Percentiles rank a stretch among this genome's conserved stretches.
Conservation (phyloP, 2,329 filamentous ascomycete species). For the Moelleriella libera region DNA sequence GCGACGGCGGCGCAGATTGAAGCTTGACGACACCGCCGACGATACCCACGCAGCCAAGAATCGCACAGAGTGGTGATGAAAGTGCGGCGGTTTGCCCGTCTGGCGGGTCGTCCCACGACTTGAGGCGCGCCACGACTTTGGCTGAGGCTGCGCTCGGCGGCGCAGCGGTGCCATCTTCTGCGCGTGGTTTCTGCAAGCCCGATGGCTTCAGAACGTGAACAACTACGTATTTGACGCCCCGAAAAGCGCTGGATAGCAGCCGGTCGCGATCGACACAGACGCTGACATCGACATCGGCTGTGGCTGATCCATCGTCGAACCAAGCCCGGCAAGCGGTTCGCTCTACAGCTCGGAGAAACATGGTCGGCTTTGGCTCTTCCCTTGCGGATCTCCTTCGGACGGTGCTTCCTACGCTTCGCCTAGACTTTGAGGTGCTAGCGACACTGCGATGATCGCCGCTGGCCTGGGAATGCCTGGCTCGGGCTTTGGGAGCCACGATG, state of each 20-base stretch:
- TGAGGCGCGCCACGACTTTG: slow-evolving; percentile 63
- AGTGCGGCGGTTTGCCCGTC: slow-evolving; percentile 68
- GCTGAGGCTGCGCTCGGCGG: slow-evolving; percentile 25
- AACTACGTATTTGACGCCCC: slow-evolving; percentile 61
- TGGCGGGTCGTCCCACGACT: slow-evolving; percentile 75
- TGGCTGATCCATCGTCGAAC: slow-evolving; percentile 56
- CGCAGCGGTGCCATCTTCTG: slow-evolving; percentile 47
- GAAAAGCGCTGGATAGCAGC: slow-evolving; percentile 55
- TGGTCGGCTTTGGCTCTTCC: slow-evolving; percentile 50
- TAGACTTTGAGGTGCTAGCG: slow-evolving; percentile 64
- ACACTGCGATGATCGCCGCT: slow-evolving; percentile 70
- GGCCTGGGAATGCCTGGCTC: slow-evolving; percentile 51
- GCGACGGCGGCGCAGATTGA: slow-evolving; percentile 62
- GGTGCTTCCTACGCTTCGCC: slow-evolving; percentile 64
- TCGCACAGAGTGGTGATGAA: slow-evolving; percentile 61
- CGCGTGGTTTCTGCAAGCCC: slow-evolving; percentile 56
- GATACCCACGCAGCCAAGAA: slow-evolving; percentile 56
- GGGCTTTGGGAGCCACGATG: slow-evolving; percentile 87
- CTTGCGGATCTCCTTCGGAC: slow-evolving; percentile 40
- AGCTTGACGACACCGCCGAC: slow-evolving; percentile 81
- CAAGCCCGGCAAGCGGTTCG: slow-evolving; percentile 54
- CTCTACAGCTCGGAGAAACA: slow-evolving; percentile 75
- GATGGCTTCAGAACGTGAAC: slow-evolving; percentile 82
- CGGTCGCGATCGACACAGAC: slow-evolving; percentile 79
- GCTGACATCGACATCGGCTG: slow-evolving; percentile 51